A percentile compares a stretch with the other conserved stretches of the same genome.
These are phyloP conservation scores for Tricholomella constricta DNA, from an alignment of 768 basidiomycete species.

Conservation along the genomic window DNA sequence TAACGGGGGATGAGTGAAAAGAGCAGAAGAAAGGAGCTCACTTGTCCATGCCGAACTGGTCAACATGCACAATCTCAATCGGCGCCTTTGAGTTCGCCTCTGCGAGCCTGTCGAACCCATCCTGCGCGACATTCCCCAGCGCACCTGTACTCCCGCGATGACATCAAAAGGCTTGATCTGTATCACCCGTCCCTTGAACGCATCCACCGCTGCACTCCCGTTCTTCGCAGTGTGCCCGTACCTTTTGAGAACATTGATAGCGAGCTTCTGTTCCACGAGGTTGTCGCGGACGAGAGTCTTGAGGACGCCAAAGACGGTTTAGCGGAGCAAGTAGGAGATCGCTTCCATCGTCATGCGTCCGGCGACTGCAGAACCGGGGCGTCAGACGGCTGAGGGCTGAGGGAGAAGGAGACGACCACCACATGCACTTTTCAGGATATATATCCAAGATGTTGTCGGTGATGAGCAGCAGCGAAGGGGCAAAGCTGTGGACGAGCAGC, in stretches of 20 bases:
- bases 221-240: constrained; percentile 97
- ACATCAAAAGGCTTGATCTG: constrained; percentile 84
- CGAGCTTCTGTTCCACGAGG: constrained; percentile 92
- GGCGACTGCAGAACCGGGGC: constrained; percentile 61
- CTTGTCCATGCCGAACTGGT: constrained; percentile 87
- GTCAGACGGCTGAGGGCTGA: constrained; percentile 17
- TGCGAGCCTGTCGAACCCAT: constrained; percentile 84
- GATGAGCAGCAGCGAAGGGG: constrained; percentile 89
- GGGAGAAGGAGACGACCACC: neutral
- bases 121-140: constrained; percentile 82
- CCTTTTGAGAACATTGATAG: constrained; percentile 94
- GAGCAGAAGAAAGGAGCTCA: constrained; percentile 43
- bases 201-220: constrained; percentile 89
- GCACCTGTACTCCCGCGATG: constrained; percentile 62
- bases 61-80: constrained; percentile 89
- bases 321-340: constrained; percentile 96
- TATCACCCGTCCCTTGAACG: constrained; percentile 77
- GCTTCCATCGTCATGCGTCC: constrained; percentile 99
- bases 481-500: constrained; percentile 92
- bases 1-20: too few species aligned
- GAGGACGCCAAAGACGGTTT: constrained; percentile 94
- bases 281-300: constrained; percentile 99
- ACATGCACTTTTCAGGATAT: constrained; percentile 91
- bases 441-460: constrained; percentile 99
- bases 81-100: constrained; percentile 80